These are phyloP conservation scores for Setomelanomma holmii DNA, from an alignment of 2,329 filamentous ascomycete species.

Conservation along the genomic window DNA sequence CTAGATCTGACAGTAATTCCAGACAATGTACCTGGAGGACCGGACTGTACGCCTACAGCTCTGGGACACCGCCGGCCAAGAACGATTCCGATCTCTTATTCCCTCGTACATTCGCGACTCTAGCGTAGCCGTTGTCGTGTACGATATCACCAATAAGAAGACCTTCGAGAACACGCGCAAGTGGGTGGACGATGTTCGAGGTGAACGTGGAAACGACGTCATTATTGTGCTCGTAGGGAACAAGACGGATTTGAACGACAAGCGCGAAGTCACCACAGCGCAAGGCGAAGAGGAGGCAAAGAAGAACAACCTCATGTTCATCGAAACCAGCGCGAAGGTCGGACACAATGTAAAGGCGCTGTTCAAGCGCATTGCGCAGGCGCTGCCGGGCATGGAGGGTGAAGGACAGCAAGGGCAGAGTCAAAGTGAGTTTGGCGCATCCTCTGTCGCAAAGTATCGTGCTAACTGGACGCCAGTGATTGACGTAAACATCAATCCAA, in stretches of 20 bases:
- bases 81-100: constrained; percentile 95
- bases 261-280: constrained; percentile 93
- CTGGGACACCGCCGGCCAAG: constrained; percentile 98
- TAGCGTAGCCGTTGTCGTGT: constrained; percentile 96
- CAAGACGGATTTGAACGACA: constrained; percentile 98
- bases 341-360: constrained; percentile 98
- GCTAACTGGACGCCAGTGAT: constrained; percentile 69
- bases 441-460: neutral
- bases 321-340: constrained; percentile 97
- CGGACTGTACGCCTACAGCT: constrained; percentile 95
- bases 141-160: constrained; percentile 97
- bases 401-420: constrained; percentile 77
- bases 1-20: constrained; percentile 15
- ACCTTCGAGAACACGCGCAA: constrained; percentile 99
- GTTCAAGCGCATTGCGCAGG: constrained; percentile 98
- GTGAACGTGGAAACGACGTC: constrained; percentile 96
- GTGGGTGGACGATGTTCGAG: constrained; percentile 98
- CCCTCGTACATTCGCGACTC: constrained; percentile 99
- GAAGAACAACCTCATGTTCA: constrained; percentile 98
- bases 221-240: constrained; percentile 99
- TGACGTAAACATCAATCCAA: constrained; percentile 84
- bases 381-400: constrained; percentile 95
- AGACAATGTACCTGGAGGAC: constrained; percentile 99
- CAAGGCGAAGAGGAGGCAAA: constrained; percentile 98
- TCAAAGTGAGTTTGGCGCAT: constrained; percentile 71